Evolutionary conservation across 257 asterid genomes (phyloP).

Genomic region (Salvia miltiorrhiza): DNA sequence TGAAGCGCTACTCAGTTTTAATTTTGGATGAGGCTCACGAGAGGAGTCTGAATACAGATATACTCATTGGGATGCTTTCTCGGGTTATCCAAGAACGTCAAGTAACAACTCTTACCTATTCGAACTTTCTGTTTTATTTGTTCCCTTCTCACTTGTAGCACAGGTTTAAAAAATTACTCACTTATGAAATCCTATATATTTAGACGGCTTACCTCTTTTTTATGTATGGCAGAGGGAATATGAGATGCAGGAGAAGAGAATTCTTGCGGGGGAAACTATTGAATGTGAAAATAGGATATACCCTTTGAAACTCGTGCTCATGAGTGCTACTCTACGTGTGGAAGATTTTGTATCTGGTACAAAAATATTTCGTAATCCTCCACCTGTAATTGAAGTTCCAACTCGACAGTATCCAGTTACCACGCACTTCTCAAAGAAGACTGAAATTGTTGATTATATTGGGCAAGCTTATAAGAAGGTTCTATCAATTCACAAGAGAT

Average conservation of each 20-base stretch:
- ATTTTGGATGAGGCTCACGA: slow-evolving; percentile 98
- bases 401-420: slow-evolving; percentile 89
- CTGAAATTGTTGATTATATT: slow-evolving; percentile 74
- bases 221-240: slow-evolving; percentile 53
- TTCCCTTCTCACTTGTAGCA: background rate
- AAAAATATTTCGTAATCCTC: slow-evolving; percentile 61
- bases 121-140: slow-evolving; percentile 1
- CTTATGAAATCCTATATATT: slow-evolving; percentile 67
- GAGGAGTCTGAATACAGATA: slow-evolving; percentile 96
- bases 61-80: slow-evolving; percentile 98
- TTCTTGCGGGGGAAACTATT: slow-evolving; percentile 52
- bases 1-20: slow-evolving; percentile 77
- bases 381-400: slow-evolving; percentile 86
- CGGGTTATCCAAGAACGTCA: slow-evolving; percentile 81
- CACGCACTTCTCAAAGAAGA: slow-evolving; percentile 76
- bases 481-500: slow-evolving; percentile 79
- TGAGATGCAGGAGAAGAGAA: slow-evolving; percentile 60
- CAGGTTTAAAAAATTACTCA: too few relatives aligned
- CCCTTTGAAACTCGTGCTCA: slow-evolving; percentile 83
- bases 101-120: slow-evolving; percentile 37
- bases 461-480: slow-evolving; percentile 90
- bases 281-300: slow-evolving; percentile 47
- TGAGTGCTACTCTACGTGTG: slow-evolving; percentile 94
- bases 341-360: slow-evolving; percentile 73
- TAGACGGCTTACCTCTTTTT: slow-evolving; percentile 14